A percentile compares a stretch with the other conserved stretches of the same genome.
These are phyloP conservation scores for Pichia phayaonensis DNA, from an alignment of 805 yeast genomes.

Conservation along the genomic window DNA sequence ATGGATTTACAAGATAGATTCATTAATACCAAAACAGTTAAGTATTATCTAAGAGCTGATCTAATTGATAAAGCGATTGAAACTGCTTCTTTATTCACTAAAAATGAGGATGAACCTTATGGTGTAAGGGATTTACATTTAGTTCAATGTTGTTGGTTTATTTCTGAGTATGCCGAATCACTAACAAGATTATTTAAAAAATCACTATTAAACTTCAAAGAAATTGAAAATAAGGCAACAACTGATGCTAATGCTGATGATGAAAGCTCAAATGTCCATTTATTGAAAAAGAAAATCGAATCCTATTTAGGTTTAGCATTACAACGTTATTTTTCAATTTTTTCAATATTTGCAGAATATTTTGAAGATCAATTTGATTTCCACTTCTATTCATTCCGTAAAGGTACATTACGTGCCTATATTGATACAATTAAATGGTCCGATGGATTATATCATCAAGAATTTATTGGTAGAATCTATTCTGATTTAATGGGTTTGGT, in stretches of 20 bases:
- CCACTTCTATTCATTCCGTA: constrained; percentile 85
- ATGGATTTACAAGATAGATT: constrained; percentile 87
- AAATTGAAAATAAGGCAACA: neutral
- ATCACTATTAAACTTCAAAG: constrained; percentile 16
- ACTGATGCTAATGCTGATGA: constrained; percentile 15
- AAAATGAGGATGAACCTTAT: constrained; percentile 70
- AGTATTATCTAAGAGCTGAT: constrained; percentile 74
- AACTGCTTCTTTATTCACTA: constrained; percentile 72
- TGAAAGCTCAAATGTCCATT: constrained; percentile 30
- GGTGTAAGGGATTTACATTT: constrained; percentile 81
- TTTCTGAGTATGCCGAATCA: constrained; percentile 78
- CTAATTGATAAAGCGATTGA: constrained; percentile 66
- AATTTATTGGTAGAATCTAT: constrained; percentile 65
- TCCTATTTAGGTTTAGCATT: constrained; percentile 59
- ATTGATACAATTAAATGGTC: constrained; percentile 76
- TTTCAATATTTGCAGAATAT: constrained; percentile 62
- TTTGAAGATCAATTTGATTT: constrained; percentile 86
- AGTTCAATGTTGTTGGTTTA: constrained; percentile 90
- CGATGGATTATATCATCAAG: constrained; percentile 59
- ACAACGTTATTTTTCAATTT: constrained; percentile 65
- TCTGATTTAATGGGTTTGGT: constrained; percentile 55
- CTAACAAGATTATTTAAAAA: constrained; percentile 52
- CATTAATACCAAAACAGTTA: constrained; percentile 80
- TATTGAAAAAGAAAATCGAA: constrained; percentile 27
- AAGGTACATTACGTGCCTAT: constrained; percentile 85